A percentile compares a stretch with the other conserved stretches of the same genome.
Conservation (phyloP, 768 basidiomycete genomes). For the Lactarius sp. region DNA sequence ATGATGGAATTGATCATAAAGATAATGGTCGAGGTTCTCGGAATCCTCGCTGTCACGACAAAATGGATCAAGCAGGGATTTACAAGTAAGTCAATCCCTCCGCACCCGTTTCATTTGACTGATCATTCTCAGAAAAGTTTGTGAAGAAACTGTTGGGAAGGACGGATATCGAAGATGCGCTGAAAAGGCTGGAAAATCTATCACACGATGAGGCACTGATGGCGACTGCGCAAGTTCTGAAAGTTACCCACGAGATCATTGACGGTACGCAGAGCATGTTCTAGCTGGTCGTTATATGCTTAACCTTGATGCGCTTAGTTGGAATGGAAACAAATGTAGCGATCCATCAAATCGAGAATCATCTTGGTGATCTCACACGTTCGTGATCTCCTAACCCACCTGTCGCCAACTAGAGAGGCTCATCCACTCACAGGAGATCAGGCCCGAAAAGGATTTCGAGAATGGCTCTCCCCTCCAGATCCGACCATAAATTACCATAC, state of each 20-base stretch:
- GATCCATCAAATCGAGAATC: neutral
- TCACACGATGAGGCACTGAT: neutral
- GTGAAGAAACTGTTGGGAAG: too few species aligned
- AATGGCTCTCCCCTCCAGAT: neutral
- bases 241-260: neutral
- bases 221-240: neutral
- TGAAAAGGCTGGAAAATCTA: conserved; percentile 1
- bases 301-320: neutral
- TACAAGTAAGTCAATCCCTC: neutral
- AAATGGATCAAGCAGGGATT: neutral
- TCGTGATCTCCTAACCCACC: too few species aligned
- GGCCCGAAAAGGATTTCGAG: neutral
- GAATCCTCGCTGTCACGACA: conserved; percentile 4
- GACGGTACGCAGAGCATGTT: neutral
- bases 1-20: neutral
- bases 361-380: too few species aligned
- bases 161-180: neutral
- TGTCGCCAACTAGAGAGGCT: neutral
- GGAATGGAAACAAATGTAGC: neutral
- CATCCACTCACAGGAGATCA: neutral
- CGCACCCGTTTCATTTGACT: neutral
- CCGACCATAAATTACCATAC: neutral
- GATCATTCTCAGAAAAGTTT: neutral
- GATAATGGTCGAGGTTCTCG: conserved; percentile 8
- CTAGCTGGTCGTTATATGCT: neutral